phyloP scores from a whole-genome alignment of 2,329 filamentous ascomycete species.

The Diaporthe sp. region DNA sequence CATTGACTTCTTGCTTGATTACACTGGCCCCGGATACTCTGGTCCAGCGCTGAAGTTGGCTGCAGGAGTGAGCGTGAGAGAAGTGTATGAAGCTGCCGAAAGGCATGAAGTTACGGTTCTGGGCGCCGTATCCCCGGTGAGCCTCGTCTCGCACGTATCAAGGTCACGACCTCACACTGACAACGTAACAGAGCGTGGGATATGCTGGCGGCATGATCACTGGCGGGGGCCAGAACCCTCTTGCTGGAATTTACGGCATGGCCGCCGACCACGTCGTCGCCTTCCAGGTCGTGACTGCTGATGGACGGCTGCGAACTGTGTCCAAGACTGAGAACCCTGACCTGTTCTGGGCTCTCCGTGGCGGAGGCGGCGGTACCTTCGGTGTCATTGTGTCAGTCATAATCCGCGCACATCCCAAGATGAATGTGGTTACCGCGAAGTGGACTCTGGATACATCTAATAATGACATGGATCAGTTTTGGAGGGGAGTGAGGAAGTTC shows the following conservation, averaged over 20 bases:
- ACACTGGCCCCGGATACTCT: constrained; percentile 48
- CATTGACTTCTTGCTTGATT: constrained; percentile 48
- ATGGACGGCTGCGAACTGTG: constrained; percentile 52
- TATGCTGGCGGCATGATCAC: constrained; percentile 57
- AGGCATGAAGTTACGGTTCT: constrained; percentile 54
- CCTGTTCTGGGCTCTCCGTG: constrained; percentile 60
- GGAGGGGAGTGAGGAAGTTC: constrained; percentile 51
- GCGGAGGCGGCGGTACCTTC: constrained; percentile 53
- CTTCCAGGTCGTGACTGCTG: constrained; percentile 58
- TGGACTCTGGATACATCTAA: constrained; percentile 4
- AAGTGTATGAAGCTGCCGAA: constrained; percentile 53
- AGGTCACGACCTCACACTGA: neutral
- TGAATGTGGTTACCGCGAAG: neutral
- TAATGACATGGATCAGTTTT: neutral
- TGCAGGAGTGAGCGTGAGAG: constrained; percentile 58
- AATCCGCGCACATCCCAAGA: constrained; percentile 37
- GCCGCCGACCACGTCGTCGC: constrained; percentile 60
- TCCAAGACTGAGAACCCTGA: constrained; percentile 53
- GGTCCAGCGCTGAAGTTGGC: constrained; percentile 59
- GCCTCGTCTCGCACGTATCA: too few species aligned
- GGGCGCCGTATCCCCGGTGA: constrained; percentile 55
- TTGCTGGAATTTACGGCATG: constrained; percentile 61
- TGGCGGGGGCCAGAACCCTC: constrained; percentile 64
- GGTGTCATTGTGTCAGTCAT: constrained; percentile 45
- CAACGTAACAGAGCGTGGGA: constrained; percentile 56